A percentile compares a stretch with the other conserved stretches of the same genome.
These are phyloP conservation scores for Miscanthus lutarioriparius DNA, from an alignment of 176 grass and related monocot genomes.

Conservation along the genomic window DNA sequence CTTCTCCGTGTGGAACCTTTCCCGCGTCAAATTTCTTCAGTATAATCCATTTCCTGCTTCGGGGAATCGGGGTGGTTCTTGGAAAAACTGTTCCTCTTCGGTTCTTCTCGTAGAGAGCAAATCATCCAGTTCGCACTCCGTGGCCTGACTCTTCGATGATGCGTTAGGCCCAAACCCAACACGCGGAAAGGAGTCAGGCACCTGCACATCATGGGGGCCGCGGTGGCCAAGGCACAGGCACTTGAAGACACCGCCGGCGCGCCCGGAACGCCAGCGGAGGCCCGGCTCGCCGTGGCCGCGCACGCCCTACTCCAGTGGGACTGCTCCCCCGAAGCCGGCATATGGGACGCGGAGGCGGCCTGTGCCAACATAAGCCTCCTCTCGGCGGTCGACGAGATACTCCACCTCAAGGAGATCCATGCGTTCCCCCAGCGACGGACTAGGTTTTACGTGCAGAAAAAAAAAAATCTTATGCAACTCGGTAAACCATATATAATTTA, in stretches of 20 bases:
- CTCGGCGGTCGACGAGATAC: slow-evolving; percentile 18
- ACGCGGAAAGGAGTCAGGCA: not conserved
- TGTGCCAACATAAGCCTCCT: slow-evolving; percentile 18
- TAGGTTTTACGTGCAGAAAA: too few species aligned
- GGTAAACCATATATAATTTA: too few species aligned
- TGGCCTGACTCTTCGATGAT: too few species aligned
- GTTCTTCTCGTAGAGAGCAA: not conserved
- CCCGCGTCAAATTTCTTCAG: too few species aligned
- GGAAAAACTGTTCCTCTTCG: too few species aligned
- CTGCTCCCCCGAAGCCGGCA: not conserved
- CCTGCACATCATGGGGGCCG: not conserved
- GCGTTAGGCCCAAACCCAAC: not conserved
- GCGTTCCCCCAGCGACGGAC: too few species aligned
- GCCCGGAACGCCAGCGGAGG: not conserved
- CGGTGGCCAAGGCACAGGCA: not conserved
- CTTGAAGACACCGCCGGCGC: not conserved
- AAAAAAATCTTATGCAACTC: too few species aligned
- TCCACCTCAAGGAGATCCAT: slow-evolving; percentile 25
- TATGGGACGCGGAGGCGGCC: slow-evolving; percentile 17
- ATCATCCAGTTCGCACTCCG: not conserved
- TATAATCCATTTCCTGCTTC: too few species aligned
- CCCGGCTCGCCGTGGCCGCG: not conserved
- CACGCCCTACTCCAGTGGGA: not conserved
- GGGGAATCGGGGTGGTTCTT: too few species aligned
- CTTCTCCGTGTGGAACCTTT: too few species aligned